Evolutionary conservation across 257 asterid species (phyloP), one percentile per base, ranked within the genome.

Genomic region (Phtheirospermum japonicum): DNA sequence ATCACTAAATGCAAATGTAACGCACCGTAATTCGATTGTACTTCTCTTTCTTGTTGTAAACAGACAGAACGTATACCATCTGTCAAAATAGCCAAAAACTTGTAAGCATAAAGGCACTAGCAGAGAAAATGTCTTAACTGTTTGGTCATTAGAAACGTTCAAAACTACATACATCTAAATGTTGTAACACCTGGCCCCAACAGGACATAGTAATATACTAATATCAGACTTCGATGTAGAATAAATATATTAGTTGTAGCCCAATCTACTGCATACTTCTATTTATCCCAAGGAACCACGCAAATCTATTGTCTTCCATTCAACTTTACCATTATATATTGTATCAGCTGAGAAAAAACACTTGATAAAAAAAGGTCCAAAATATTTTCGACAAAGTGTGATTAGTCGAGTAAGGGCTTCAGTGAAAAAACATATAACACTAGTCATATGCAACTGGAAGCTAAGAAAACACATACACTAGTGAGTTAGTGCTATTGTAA

Each of bases 61-160:
- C 78, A 40, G 94, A 82, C 67, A 85, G 77, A 53, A 85, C 94
- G 37, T 85, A 85, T 37, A 85, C 87, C 94, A 85, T 85, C 94
- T 85, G 94, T 64, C 72, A 80, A 70, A 71, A 57, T 5, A 59
- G 19, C 37, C 16, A 20, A 39, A n/a, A 74, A 64, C 70, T 43
- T 43, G 60, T 69, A 50, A 74, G 13, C 49, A 49, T 14, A 53
- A 16, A 67, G 28, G 64, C 50, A 65, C 48, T 39, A 18, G 67
- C 16, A 40, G 63, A 64, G 51, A 61, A 70, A 48, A 57, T 33
- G 39, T 34, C 8, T 55, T 32, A 61, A 30, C 33, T 34, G 62
- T 61, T 57, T 19, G 16, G 45, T 43, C 71, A 61, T 57, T 49
- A 51, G 59, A 54, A 67, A 37, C 43, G 19, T 45, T 46, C 37